phyloP scores from a whole-genome alignment of 2,329 filamentous ascomycete species.

The Fusarium miscanthi region DNA sequence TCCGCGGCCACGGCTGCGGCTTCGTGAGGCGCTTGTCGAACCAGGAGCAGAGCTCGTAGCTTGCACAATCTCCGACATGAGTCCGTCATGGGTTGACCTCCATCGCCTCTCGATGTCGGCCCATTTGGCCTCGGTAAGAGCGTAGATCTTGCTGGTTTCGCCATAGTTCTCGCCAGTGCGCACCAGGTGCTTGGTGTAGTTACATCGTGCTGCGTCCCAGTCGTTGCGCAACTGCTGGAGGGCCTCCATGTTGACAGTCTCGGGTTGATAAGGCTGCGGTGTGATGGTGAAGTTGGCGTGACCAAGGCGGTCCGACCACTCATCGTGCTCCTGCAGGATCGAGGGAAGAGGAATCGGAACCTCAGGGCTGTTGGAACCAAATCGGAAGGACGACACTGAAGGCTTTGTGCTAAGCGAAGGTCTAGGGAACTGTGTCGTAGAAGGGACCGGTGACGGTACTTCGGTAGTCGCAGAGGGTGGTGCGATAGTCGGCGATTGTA shows the following conservation, averaged over 20 bases:
- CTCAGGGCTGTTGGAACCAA: conserved; percentile 70
- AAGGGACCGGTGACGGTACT: conserved; percentile 53
- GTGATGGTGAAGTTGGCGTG: conserved; percentile 94
- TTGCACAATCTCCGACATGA: conserved; percentile 64
- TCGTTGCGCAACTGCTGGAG: conserved; percentile 75
- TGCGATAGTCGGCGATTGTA: conserved; percentile 83
- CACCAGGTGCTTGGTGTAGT: conserved; percentile 89
- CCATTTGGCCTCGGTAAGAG: conserved; percentile 90
- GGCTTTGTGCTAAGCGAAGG: conserved; percentile 82
- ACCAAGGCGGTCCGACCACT: conserved; percentile 86
- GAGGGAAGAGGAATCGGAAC: conserved; percentile 68
- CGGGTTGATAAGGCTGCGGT: conserved; percentile 81
- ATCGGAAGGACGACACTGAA: conserved; percentile 78
- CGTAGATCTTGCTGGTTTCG: conserved; percentile 87
- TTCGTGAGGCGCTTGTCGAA: conserved; percentile 48
- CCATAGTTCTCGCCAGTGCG: conserved; percentile 93
- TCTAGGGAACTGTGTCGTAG: conserved; percentile 59
- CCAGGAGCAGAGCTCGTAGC: conserved; percentile 45
- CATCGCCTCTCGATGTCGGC: conserved; percentile 79
- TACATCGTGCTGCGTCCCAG: conserved; percentile 85
- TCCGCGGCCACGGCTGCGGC: conserved; percentile 54
- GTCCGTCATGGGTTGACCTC: conserved; percentile 75
- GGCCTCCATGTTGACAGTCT: conserved; percentile 66
- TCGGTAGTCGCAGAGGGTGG: conserved; percentile 60
- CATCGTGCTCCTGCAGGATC: conserved; percentile 76